Conservation (phyloP, 805 yeast genomes). For the Komagataella kurtzmanii region DNA sequence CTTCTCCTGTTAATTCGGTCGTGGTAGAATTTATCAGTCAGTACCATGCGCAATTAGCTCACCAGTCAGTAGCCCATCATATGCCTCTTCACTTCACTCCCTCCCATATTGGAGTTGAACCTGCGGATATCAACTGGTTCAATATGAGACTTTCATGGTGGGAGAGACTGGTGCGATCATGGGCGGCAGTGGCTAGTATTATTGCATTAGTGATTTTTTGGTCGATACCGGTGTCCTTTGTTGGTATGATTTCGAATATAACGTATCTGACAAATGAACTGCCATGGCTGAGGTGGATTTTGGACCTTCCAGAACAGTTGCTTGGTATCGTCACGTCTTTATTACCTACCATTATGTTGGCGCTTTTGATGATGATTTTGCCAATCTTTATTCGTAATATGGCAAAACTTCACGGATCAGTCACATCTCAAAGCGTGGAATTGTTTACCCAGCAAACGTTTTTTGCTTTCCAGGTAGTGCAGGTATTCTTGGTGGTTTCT, state of each 20-base stretch:
- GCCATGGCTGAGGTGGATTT: slow-evolving; percentile 41
- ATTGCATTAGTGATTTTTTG: slow-evolving; percentile 46
- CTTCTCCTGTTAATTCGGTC: slow-evolving; percentile 62
- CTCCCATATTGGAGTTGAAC: slow-evolving; percentile 47
- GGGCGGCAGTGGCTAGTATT: slow-evolving; percentile 39
- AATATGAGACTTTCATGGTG: slow-evolving; percentile 73
- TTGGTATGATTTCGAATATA: slow-evolving; percentile 60
- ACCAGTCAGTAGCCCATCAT: slow-evolving; percentile 50
- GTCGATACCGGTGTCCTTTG: slow-evolving; percentile 72
- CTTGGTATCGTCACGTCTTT: slow-evolving; percentile 57
- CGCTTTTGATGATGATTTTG: slow-evolving; percentile 50
- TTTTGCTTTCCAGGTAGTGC: slow-evolving; percentile 79
- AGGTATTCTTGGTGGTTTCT: slow-evolving; percentile 78
- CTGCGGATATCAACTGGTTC: slow-evolving; percentile 52
- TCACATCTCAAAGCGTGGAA: slow-evolving; percentile 45
- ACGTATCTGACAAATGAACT: slow-evolving; percentile 45
- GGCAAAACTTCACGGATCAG: slow-evolving; percentile 48
- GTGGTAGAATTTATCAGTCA: slow-evolving; percentile 72
- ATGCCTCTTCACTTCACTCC: slow-evolving; percentile 52
- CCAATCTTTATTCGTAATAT: slow-evolving; percentile 52
- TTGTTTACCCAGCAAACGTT: slow-evolving; percentile 53
- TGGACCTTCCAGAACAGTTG: slow-evolving; percentile 36
- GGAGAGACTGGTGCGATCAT: slow-evolving; percentile 47
- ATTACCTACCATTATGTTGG: slow-evolving; percentile 53
- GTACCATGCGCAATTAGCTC: slow-evolving; percentile 62